Base-by-base conservation (phyloP, 495 filamentous ascomycete genomes). In the Opeltia flavorubescens region DNA sequence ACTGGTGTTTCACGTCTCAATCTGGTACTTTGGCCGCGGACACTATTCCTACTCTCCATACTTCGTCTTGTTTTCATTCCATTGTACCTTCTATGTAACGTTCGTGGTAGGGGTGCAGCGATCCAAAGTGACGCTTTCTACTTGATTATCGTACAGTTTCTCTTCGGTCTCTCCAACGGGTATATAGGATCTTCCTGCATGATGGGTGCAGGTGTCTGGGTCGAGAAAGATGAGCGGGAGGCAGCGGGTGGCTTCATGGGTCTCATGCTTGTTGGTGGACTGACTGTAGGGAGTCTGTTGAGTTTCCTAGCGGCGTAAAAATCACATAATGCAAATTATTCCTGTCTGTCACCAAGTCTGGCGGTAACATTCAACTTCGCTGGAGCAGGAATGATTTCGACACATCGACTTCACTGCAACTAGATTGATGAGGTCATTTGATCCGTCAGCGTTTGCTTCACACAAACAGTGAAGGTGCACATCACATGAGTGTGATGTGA, bases 191-290 rank as follows among this genome's bases (percentile, higher is more conserved):
- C 80, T 34, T 77, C 71, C 51, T 83, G 78, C 60, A 95, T 99
- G 91, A 94, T 96, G 79, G 84, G 81, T 1, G 82, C 87, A 0
- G 77, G 75, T 0, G 73, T 80, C 50, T 86, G 75, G 72, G 89
- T 95, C 17, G 77, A 76, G 4, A 76, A 76, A 5, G 75, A 78
- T 2, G 89, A 96, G 64, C 72, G 80, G 24, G 86, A 94, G 66
- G 86, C 87, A 15, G 80, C 87, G 6, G 91, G 91, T 28, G 86
- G 84, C 5, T 96, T 95, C 53, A 96, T 98, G 91, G 84, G 84
- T 7, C 58, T 94, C 55, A 84, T 81, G 65, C 71, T 95, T 30
- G 84, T 95, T 24, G 81, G 70, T 20, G 91, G 91, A 1, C 62
- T 96, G 64, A 75, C 85, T 3, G 75, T 74, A 35, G 91, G 91